Evolutionary conservation across 2,329 filamentous ascomycete genomes (phyloP).

Genomic region (Monascus ruber): DNA sequence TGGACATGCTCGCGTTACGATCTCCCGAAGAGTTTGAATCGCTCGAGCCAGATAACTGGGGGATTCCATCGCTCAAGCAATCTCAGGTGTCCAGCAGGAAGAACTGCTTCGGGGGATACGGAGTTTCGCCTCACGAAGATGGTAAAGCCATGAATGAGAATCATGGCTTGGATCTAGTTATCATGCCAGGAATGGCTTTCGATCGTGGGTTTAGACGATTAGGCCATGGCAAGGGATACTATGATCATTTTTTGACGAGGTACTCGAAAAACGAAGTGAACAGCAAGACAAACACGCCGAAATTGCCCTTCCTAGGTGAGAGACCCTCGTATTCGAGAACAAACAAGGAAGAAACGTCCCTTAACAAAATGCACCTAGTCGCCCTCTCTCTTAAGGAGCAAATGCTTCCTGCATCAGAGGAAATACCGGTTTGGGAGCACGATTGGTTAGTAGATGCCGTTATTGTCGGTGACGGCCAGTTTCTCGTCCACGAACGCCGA

Average conservation of each 20-base stretch:
- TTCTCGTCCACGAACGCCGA: slow-evolving; percentile 26
- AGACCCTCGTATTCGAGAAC: slow-evolving; percentile 6
- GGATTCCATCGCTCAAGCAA: slow-evolving; percentile 73
- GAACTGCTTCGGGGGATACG: slow-evolving; percentile 60
- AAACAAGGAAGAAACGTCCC: slow-evolving; percentile 5
- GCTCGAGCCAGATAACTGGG: slow-evolving; percentile 73
- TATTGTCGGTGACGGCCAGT: slow-evolving; percentile 57
- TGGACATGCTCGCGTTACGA: slow-evolving; percentile 85
- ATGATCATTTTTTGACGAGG: slow-evolving; percentile 80
- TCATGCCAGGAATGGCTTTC: slow-evolving; percentile 90
- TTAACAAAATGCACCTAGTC: slow-evolving; percentile 38
- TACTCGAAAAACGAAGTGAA: slow-evolving; percentile 44
- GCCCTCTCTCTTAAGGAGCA: slow-evolving; percentile 82
- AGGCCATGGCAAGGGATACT: slow-evolving; percentile 93
- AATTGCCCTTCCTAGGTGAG: slow-evolving; percentile 51
- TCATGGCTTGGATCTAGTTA: slow-evolving; percentile 63
- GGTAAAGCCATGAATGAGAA: slow-evolving; percentile 12
- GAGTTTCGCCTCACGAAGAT: slow-evolving; percentile 13
- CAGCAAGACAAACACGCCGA: slow-evolving; percentile 18
- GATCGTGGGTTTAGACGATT: slow-evolving; percentile 63
- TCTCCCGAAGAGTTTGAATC: slow-evolving; percentile 66
- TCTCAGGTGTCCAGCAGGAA: slow-evolving; percentile 54
- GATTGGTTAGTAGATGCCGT: slow-evolving; percentile 74
- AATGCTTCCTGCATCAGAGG: slow-evolving; percentile 53
- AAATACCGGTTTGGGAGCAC: slow-evolving; percentile 61